A percentile compares a stretch with the other conserved stretches of the same genome.
phyloP scores from a whole-genome alignment of 768 basidiomycete species.

The Russula brevipes region DNA sequence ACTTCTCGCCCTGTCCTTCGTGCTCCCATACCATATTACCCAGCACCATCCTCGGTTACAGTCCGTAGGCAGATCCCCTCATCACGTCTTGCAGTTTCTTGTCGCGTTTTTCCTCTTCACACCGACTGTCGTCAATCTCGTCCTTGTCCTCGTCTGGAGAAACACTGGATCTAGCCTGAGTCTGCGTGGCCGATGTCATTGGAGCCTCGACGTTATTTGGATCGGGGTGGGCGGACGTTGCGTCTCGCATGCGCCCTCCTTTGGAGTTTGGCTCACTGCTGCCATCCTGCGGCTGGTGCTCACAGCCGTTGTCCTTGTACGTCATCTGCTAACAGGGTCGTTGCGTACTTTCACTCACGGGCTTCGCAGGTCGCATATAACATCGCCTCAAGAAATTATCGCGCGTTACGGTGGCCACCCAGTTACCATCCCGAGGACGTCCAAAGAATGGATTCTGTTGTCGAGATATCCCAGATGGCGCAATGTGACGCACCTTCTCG shows the following conservation, averaged over 20 bases:
- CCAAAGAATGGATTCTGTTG: conserved; percentile 1
- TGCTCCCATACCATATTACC: conserved; percentile 33
- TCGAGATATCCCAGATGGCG: not conserved
- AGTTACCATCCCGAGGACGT: conserved; percentile 5
- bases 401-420: not conserved
- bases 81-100: conserved; percentile 41
- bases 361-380: conserved; percentile 9
- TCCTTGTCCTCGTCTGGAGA: conserved; percentile 51
- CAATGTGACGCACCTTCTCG: not conserved
- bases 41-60: conserved; percentile 31
- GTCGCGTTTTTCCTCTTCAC: conserved; percentile 40
- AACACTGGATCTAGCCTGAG: conserved; percentile 37
- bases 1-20: conserved; percentile 32
- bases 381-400: not conserved
- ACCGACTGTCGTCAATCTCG: conserved; percentile 52
- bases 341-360: not conserved
- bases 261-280: conserved; percentile 52
- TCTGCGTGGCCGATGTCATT: conserved; percentile 44
- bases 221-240: conserved; percentile 35
- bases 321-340: conserved; percentile 28
- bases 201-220: conserved; percentile 69
- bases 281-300: conserved; percentile 49
- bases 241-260: conserved; percentile 35
- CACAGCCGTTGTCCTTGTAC: conserved; percentile 49
- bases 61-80: conserved; percentile 32